A percentile compares a stretch with the other conserved stretches of the same genome.
These are phyloP conservation scores for Mycena crocata DNA, from an alignment of 768 basidiomycete genomes.

Conservation along the genomic window DNA sequence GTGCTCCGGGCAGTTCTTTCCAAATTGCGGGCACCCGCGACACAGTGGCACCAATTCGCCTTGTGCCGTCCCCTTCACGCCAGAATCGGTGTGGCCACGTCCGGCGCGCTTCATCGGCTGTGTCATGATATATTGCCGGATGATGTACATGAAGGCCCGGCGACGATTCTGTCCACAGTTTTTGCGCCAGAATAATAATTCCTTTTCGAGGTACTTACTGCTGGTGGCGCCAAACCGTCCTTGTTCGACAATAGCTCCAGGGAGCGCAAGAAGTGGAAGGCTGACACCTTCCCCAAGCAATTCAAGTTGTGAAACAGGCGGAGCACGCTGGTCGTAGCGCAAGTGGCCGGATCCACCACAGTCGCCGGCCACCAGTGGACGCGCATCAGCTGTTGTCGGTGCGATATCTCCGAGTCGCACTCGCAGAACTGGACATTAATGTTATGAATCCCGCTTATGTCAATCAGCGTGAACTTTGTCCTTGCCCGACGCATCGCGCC, in stretches of 20 bases:
- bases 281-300: conserved; percentile 7
- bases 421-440: conserved; percentile 2
- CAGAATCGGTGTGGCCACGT: background rate
- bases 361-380: conserved; percentile 28
- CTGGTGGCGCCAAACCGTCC: background rate
- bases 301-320: conserved; percentile 12
- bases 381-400: conserved; percentile 24
- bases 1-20: background rate
- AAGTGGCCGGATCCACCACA: background rate
- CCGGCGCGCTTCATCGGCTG: background rate
- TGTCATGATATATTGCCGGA: too few species aligned
- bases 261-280: background rate
- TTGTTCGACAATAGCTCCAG: conserved; percentile 16
- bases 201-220: background rate
- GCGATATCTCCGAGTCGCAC: background rate
- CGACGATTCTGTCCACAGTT: background rate
- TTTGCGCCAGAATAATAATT: background rate
- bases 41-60: background rate
- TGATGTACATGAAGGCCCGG: background rate
- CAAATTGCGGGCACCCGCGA: background rate
- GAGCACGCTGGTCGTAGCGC: too few species aligned
- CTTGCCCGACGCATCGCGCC: background rate
- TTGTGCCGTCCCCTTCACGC: background rate
- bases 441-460: background rate
- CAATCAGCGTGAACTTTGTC: background rate